phyloP scores from a whole-genome alignment of 148 eudicot species.

The Talinum fruticosum region DNA sequence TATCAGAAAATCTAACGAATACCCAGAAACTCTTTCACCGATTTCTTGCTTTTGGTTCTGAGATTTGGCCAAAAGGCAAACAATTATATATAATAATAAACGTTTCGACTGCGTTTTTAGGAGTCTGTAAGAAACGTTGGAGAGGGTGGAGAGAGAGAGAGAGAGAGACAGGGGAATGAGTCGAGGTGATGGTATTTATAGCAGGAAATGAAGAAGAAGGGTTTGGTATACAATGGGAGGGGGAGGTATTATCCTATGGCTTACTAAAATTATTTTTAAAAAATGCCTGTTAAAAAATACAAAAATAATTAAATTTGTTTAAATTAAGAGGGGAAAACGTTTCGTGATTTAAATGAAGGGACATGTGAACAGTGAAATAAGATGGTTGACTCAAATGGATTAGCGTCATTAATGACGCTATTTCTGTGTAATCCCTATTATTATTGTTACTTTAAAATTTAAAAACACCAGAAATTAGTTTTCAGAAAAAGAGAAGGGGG shows the following conservation, averaged over 20 bases:
- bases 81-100: no score
- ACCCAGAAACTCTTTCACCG: neutral
- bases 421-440: constrained; percentile 1
- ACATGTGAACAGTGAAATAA: constrained; percentile 10
- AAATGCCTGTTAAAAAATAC: no score
- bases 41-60: neutral
- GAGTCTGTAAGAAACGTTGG: neutral
- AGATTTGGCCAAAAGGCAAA: neutral
- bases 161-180: neutral
- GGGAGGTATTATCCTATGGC: neutral
- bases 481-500: neutral
- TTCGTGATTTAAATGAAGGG: neutral
- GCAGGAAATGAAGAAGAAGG: neutral
- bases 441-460: neutral
- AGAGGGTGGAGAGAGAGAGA: neutral
- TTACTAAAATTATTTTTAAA: no score
- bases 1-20: neutral
- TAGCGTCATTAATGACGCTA: constrained; percentile 30
- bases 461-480: neutral
- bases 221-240: neutral
- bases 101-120: neutral
- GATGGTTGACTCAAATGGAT: constrained; percentile 14
- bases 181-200: neutral
- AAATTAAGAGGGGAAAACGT: neutral
- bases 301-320: no score